phyloP scores from a whole-genome alignment of 2,329 filamentous ascomycete species.

The Paracoccidioides lutzii region DNA sequence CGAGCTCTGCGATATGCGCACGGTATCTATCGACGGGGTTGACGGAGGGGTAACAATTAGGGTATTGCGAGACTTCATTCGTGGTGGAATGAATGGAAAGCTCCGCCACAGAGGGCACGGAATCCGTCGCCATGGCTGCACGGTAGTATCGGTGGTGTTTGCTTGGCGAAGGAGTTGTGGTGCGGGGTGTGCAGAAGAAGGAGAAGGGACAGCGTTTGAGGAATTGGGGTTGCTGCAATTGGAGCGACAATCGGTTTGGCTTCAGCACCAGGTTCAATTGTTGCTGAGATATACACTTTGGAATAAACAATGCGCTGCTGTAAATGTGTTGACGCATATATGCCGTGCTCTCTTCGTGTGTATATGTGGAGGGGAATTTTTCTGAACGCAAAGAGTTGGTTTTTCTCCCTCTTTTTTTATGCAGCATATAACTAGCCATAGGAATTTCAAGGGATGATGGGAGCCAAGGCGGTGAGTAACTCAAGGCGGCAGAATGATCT shows the following conservation, averaged over 20 bases:
- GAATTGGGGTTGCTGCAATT: background rate
- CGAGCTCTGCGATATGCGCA: constrained; percentile 32
- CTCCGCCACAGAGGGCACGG: constrained; percentile 26
- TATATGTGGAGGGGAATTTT: background rate
- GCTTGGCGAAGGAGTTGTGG: background rate
- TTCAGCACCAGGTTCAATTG: background rate
- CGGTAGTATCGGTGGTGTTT: constrained; percentile 3
- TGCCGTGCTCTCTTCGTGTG: background rate
- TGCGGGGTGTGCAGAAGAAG: constrained; percentile 3
- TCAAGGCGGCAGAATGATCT: background rate
- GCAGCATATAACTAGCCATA: too few species aligned
- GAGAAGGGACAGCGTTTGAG: constrained; percentile 7
- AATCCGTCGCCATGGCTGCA: constrained; percentile 23
- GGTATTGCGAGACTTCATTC: constrained; percentile 25
- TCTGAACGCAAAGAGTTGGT: background rate
- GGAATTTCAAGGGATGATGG: background rate
- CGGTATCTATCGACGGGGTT: constrained; percentile 37
- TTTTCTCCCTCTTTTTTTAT: background rate
- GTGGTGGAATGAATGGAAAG: constrained; percentile 29
- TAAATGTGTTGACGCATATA: constrained; percentile 9
- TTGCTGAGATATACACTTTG: background rate
- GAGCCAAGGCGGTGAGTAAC: background rate
- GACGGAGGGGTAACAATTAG: constrained; percentile 31
- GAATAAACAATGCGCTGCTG: constrained; percentile 3
- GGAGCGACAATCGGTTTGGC: background rate